Base-by-base conservation (phyloP, 306 rosid species). In the Fragaria vesca region DNA sequence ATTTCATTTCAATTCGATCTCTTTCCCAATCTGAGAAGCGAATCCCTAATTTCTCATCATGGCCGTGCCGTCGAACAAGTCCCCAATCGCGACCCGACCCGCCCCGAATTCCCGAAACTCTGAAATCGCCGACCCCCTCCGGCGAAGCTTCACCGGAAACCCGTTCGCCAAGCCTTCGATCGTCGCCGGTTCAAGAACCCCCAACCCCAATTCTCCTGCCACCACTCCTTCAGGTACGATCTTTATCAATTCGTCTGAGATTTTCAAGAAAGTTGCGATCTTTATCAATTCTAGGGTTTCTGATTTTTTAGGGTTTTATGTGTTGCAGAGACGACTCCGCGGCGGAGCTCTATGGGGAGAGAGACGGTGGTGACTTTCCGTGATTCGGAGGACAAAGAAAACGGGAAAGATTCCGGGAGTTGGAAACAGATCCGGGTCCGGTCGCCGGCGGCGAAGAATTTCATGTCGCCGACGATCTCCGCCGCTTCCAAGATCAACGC, bases 391-490 rank as follows among this genome's bases (percentile, higher is more conserved):
- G 93, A 94, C 76, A 94, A 94, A 86, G 98, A 94, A 74, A 94
- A 94, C 45, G 88, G 72, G 12, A 94, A 90, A 78, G 92, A 87
- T 38, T 85, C 85, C 54, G 54, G 54, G 75, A 77, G 40, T 85
- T 45, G 66, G 43, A 92, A 85, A 47, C 78, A 78, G 0, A 82
- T 79, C 0, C 87, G 85, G 74, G 78, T 84, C 77, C 86, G 91
- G 77, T 91, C 97, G 0, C 94, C 98, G 30, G 79, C 87, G 24
- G 86, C 89, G 16, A 93, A 90, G 84, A 79, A 90, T 79, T 94
- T 94, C 82, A 94, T 94, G 97, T 87, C 94, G 55, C 94, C 98
- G 1, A 94, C 97, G 34, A 90, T 94, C 54, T 94, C 98, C 26
- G 98, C 98, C 17, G 85, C 96, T 24, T 85, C 82, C 65, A 94